Percentiles rank a stretch among this genome's conserved stretches.
Conservation (phyloP, 768 basidiomycete genomes). For the Russula sp. region DNA sequence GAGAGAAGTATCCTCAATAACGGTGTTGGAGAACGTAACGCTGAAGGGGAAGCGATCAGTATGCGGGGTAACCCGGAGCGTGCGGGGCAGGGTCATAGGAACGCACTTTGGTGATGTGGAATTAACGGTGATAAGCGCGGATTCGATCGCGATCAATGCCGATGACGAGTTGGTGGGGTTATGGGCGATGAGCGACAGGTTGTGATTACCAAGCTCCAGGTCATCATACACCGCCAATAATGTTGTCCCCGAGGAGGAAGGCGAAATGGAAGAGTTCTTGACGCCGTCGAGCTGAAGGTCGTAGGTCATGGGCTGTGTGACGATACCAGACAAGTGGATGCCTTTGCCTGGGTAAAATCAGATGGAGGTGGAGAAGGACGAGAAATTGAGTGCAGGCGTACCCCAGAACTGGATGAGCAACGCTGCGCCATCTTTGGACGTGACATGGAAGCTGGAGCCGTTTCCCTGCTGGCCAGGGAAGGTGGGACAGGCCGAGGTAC, state of each 20-base stretch:
- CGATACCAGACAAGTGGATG: slow-evolving; percentile 51
- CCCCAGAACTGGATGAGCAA: slow-evolving; percentile 56
- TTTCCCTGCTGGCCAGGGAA: slow-evolving; percentile 38
- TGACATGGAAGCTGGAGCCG: slow-evolving; percentile 56
- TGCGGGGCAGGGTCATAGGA: neutral
- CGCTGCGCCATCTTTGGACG: slow-evolving; percentile 50
- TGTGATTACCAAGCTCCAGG: slow-evolving; percentile 45
- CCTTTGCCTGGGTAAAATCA: slow-evolving; percentile 45
- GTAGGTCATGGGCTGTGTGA: slow-evolving; percentile 30
- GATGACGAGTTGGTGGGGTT: slow-evolving; percentile 29
- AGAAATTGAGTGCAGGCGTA: slow-evolving; percentile 29
- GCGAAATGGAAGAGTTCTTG: slow-evolving; percentile 25
- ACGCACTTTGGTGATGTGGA: slow-evolving; percentile 30
- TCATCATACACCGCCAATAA: slow-evolving; percentile 44
- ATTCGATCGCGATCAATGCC: slow-evolving; percentile 47
- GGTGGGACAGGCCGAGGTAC: slow-evolving; percentile 40
- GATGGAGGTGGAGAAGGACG: neutral
- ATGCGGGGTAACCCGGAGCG: slow-evolving; percentile 11
- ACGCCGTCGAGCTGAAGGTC: slow-evolving; percentile 37
- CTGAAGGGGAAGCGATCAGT: slow-evolving; percentile 29
- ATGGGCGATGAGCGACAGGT: slow-evolving; percentile 45
- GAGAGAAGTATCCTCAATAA: slow-evolving; percentile 40
- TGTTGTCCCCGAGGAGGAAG: slow-evolving; percentile 27
- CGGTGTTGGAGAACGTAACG: slow-evolving; percentile 28
- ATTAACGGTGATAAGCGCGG: slow-evolving; percentile 42